phyloP scores from a whole-genome alignment of 108 stramenopile species.

The Cyclotella baltica region DNA sequence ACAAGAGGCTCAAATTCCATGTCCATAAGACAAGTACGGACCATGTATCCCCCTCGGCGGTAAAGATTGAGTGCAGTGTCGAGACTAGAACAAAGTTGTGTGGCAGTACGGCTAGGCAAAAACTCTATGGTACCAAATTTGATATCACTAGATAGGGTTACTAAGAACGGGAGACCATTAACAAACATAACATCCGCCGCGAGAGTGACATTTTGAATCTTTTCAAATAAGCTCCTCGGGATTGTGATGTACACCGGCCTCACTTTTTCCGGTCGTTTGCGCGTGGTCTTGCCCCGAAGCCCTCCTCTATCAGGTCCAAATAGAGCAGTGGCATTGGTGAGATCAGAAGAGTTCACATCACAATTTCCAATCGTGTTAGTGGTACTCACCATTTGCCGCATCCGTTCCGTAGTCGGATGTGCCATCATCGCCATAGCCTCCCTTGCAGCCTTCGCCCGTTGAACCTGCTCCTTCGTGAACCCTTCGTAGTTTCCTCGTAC shows the following conservation, averaged over 20 bases:
- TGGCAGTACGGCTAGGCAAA: no score
- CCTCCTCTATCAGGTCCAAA: conserved; percentile 5
- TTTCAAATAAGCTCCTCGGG: neutral
- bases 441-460: neutral
- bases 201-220: neutral
- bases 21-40: conserved; percentile 1
- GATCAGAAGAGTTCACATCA: neutral
- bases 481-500: neutral
- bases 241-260: neutral
- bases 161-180: conserved; percentile 1
- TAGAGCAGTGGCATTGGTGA: neutral
- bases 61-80: no score
- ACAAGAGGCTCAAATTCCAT: no score
- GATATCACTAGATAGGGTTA: no score
- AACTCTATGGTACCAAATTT: no score
- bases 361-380: neutral
- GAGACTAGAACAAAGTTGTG: no score
- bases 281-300: neutral
- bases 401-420: no score
- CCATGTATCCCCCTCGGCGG: conserved; percentile 19
- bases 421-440: neutral
- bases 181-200: conserved; percentile 26
- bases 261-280: no score
- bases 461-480: no score
- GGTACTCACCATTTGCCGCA: neutral